Conservation (phyloP, 2,329 filamentous ascomycete genomes). For the Neoscytalidium dimidiatum region DNA sequence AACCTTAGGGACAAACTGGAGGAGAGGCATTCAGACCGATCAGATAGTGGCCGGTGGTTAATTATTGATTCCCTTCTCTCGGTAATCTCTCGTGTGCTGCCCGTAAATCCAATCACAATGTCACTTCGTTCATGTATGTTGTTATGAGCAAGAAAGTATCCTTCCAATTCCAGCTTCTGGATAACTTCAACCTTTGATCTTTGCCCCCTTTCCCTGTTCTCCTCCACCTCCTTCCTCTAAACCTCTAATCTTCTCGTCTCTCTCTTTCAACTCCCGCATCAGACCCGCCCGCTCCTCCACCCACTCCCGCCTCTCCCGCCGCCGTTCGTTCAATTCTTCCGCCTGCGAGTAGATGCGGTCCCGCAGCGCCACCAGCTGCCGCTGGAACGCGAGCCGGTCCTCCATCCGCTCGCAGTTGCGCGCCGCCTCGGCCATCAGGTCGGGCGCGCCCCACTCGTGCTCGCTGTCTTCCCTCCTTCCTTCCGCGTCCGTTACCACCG, state of each 20-base stretch:
- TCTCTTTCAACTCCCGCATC: neutral
- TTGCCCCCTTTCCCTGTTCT: no score
- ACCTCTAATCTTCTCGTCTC: neutral
- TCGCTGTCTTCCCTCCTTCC: neutral
- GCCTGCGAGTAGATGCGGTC: constrained; percentile 11
- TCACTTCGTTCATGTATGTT: no score
- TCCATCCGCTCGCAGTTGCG: constrained; percentile 1
- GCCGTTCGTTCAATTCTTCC: neutral
- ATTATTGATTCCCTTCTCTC: no score
- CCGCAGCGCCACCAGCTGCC: neutral
- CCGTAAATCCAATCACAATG: no score
- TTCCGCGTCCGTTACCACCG: neutral
- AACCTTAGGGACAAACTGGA: no score
- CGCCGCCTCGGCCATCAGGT: constrained; percentile 14
- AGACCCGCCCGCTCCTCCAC: neutral
- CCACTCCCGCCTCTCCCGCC: neutral
- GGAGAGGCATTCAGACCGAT: no score
- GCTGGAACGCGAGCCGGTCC: constrained; percentile 5
- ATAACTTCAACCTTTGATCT: no score
- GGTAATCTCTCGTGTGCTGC: no score
- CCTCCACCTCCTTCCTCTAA: neutral
- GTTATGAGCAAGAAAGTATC: no score
- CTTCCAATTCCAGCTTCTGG: no score
- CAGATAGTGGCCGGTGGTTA: no score
- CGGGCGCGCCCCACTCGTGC: neutral